These are phyloP conservation scores for Trichoderma pleuroti DNA, from an alignment of 2,329 filamentous ascomycete genomes.

Conservation along the genomic window DNA sequence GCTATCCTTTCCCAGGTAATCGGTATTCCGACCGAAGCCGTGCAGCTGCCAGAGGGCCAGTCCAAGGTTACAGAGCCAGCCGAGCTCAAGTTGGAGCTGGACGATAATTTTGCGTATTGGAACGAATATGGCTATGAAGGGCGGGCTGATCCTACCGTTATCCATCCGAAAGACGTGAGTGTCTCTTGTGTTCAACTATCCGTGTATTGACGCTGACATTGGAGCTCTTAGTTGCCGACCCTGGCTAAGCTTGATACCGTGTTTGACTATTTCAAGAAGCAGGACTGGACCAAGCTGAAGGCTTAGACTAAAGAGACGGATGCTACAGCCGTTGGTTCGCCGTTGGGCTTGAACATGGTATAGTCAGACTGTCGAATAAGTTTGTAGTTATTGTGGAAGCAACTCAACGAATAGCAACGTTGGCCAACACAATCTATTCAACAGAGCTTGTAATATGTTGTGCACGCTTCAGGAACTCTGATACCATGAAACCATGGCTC, in stretches of 20 bases:
- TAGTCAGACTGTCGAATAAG: neutral
- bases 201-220: neutral
- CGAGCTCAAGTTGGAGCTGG: constrained; percentile 13
- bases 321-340: neutral
- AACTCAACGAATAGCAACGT: neutral
- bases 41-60: constrained; percentile 2
- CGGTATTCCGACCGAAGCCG: constrained; percentile 15
- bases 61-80: neutral
- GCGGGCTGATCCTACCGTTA: constrained; percentile 19
- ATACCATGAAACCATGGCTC: neutral
- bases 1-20: constrained; percentile 22
- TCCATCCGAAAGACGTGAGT: constrained; percentile 21
- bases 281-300: constrained; percentile 29
- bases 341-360: neutral
- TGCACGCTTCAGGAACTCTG: neutral
- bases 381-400: neutral
- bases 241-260: constrained; percentile 12
- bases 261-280: constrained; percentile 18
- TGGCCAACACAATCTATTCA: neutral
- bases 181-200: neutral
- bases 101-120: constrained; percentile 16
- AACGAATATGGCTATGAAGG: constrained; percentile 23
- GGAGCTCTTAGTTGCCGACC: constrained; percentile 1
- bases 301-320: neutral
- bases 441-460: neutral